Conservation (phyloP, 176 grass and related monocot genomes). For the Triticum monococcum region DNA sequence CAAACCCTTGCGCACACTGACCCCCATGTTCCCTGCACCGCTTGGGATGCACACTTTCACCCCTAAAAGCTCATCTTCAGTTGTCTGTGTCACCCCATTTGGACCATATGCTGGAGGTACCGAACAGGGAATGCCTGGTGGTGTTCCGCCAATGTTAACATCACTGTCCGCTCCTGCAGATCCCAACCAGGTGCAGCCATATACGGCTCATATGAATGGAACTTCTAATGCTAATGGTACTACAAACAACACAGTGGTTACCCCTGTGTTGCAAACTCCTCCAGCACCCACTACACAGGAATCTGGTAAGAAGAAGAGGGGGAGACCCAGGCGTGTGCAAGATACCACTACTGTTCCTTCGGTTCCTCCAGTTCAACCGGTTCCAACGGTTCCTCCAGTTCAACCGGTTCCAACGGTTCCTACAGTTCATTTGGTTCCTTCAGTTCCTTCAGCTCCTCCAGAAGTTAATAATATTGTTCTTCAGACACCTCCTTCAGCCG, state of each 20-base stretch:
- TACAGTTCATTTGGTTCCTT: slow-evolving; percentile 9
- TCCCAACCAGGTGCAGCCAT: slow-evolving; percentile 14
- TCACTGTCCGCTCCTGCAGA: slow-evolving; percentile 12
- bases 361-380: slow-evolving; percentile 18
- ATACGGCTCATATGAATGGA: slow-evolving; percentile 36
- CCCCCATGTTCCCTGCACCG: slow-evolving; percentile 85
- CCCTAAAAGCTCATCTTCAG: slow-evolving; percentile 54
- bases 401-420: slow-evolving; percentile 1
- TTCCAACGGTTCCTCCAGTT: slow-evolving; percentile 13
- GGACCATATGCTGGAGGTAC: slow-evolving; percentile 48
- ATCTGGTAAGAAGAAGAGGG: slow-evolving; percentile 47
- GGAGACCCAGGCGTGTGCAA: slow-evolving; percentile 30
- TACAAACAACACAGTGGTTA: not conserved
- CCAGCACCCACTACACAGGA: slow-evolving; percentile 2
- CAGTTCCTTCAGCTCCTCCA: slow-evolving; percentile 22
- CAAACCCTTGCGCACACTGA: slow-evolving; percentile 75
- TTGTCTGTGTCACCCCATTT: slow-evolving; percentile 72
- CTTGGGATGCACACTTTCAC: slow-evolving; percentile 64
- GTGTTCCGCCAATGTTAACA: slow-evolving; percentile 41
- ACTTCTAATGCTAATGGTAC: slow-evolving; percentile 30
- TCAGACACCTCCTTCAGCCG: slow-evolving; percentile 24
- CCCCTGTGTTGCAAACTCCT: slow-evolving; percentile 26
- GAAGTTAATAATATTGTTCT: slow-evolving; percentile 18
- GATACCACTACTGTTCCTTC: not conserved
- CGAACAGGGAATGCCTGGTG: slow-evolving; percentile 34